phyloP scores from a whole-genome alignment of 2,329 filamentous ascomycete genomes.

The Albophoma yamanashiensis region DNA sequence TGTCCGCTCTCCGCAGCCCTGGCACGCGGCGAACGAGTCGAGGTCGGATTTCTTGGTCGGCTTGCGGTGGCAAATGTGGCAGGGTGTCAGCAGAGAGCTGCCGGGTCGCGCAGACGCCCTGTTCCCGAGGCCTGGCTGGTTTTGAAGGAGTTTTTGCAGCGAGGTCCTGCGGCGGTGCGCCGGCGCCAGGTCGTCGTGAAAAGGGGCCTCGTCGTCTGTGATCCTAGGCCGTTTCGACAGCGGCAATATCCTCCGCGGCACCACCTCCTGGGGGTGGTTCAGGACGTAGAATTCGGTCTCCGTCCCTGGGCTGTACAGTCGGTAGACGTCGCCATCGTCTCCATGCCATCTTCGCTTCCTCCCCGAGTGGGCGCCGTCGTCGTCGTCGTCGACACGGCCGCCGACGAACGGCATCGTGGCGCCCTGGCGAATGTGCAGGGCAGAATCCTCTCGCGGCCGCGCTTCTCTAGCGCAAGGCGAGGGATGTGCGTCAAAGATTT shows the following conservation, averaged over 20 bases:
- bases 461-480: neutral
- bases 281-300: conserved; percentile 15
- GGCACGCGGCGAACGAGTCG: conserved; percentile 54
- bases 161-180: conserved; percentile 14
- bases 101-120: conserved; percentile 4
- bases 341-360: conserved; percentile 23
- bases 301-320: conserved; percentile 14
- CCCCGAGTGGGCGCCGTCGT: conserved; percentile 18
- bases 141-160: conserved; percentile 12
- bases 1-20: conserved; percentile 48
- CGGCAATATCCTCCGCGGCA: conserved; percentile 18
- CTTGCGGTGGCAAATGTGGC: conserved; percentile 57
- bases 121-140: conserved; percentile 7
- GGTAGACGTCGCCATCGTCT: conserved; percentile 14
- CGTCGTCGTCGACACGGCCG: conserved; percentile 11
- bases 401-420: conserved; percentile 23
- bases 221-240: conserved; percentile 20
- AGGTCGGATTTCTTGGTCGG: conserved; percentile 56
- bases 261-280: conserved; percentile 12
- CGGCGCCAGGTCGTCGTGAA: conserved; percentile 6
- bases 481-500: neutral
- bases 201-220: conserved; percentile 11
- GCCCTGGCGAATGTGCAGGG: neutral
- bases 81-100: conserved; percentile 35
- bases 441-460: neutral